Conservation (phyloP, 108 stramenopile genomes). For the Cyclotella kingstonii region DNA sequence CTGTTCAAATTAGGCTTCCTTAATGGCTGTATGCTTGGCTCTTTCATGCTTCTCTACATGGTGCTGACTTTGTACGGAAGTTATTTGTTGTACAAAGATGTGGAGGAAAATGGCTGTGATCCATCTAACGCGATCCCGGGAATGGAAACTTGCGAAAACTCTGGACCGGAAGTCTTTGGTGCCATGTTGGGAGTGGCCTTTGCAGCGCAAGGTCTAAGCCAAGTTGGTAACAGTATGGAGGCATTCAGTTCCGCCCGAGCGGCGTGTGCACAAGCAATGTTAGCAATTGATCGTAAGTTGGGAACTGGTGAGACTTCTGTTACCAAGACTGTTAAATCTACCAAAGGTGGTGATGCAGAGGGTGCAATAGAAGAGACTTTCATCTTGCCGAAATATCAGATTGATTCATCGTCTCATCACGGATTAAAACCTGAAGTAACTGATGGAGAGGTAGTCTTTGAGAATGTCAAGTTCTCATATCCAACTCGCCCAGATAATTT, state of each 20-base stretch:
- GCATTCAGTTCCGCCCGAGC: conserved; percentile 57
- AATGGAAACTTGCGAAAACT: conserved; percentile 39
- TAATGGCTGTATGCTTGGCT: conserved; percentile 66
- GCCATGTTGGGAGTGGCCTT: conserved; percentile 74
- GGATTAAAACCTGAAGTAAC: conserved; percentile 57
- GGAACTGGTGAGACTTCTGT: conserved; percentile 40
- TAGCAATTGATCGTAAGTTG: conserved; percentile 55
- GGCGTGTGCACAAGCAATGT: conserved; percentile 52
- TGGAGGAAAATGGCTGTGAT: conserved; percentile 60
- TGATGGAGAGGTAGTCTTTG: conserved; percentile 54
- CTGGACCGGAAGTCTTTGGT: conserved; percentile 64
- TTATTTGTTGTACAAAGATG: conserved; percentile 57
- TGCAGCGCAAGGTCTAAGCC: conserved; percentile 65
- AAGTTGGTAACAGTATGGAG: conserved; percentile 62
- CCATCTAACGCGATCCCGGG: conserved; percentile 45
- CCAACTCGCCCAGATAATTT: conserved; percentile 70
- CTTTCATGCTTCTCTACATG: conserved; percentile 56
- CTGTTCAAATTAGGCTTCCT: conserved; percentile 53
- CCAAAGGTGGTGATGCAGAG: conserved; percentile 24
- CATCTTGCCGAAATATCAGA: conserved; percentile 46
- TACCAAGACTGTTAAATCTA: conserved; percentile 14
- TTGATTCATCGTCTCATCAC: conserved; percentile 53
- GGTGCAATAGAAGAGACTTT: conserved; percentile 15
- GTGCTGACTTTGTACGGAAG: conserved; percentile 68
- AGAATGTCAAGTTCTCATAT: conserved; percentile 80